A percentile compares a stretch with the other conserved stretches of the same genome.
Evolutionary conservation across 2,329 filamentous ascomycete species (phyloP).

Genomic region (Diaporthe ilicicola): DNA sequence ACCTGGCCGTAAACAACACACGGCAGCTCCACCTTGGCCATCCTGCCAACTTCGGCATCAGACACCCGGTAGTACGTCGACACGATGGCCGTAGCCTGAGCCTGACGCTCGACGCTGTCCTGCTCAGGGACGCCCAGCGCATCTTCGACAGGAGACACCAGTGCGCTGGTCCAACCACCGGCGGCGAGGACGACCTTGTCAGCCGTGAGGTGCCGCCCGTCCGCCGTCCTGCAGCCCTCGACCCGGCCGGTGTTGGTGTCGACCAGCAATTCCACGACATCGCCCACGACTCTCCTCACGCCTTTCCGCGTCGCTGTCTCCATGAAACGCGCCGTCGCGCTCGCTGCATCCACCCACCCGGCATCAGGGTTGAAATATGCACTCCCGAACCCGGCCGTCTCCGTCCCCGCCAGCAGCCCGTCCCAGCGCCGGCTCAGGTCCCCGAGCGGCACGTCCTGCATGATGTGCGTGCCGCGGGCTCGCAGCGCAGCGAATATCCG

Average conservation of each 20-base stretch:
- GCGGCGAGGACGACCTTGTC: slow-evolving; percentile 21
- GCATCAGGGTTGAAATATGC: slow-evolving; percentile 6
- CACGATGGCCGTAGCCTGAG: slow-evolving; percentile 23
- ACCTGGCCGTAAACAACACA: slow-evolving; percentile 20
- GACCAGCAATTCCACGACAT: slow-evolving; percentile 4
- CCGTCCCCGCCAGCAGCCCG: background rate
- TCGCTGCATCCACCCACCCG: slow-evolving; percentile 2
- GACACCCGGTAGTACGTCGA: slow-evolving; percentile 11
- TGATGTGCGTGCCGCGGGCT: slow-evolving; percentile 19
- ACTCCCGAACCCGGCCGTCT: background rate
- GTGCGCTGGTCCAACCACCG: slow-evolving; percentile 19
- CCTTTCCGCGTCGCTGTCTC: background rate
- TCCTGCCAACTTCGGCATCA: background rate
- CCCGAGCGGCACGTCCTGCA: background rate
- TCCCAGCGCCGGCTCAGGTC: background rate
- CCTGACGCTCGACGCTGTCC: slow-evolving; percentile 22
- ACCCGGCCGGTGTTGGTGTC: background rate
- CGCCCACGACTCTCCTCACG: background rate
- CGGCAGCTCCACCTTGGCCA: background rate
- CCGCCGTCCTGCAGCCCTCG: slow-evolving; percentile 11
- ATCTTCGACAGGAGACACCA: slow-evolving; percentile 16
- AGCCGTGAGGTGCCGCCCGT: background rate
- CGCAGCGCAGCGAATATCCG: slow-evolving; percentile 12
- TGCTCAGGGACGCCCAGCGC: slow-evolving; percentile 1
- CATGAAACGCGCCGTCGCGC: background rate